phyloP scores from a whole-genome alignment of 2,329 filamentous ascomycete genomes.

The Alternaria longipes region DNA sequence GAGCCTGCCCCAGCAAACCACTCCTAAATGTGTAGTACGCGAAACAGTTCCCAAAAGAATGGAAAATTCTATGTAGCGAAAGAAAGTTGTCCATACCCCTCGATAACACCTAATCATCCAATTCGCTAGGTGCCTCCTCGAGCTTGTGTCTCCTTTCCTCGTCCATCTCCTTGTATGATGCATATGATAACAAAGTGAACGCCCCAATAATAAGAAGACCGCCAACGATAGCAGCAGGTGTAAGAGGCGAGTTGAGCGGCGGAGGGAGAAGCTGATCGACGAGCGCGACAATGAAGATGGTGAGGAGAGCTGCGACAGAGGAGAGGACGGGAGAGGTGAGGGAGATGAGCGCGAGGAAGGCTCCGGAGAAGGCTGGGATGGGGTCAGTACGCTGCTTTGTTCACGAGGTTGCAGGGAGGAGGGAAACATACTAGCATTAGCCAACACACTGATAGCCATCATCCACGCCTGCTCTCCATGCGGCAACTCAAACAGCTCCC shows the following conservation, averaged over 20 bases:
- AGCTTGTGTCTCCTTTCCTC: conserved; percentile 75
- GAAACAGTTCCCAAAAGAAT: background rate
- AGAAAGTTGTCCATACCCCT: background rate
- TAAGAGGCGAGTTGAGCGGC: conserved; percentile 74
- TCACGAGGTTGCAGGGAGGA: conserved; percentile 1
- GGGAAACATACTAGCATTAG: conserved; percentile 75
- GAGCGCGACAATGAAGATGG: conserved; percentile 94
- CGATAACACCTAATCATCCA: conserved; percentile 48
- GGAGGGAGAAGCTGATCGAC: conserved; percentile 85
- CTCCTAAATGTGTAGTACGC: background rate
- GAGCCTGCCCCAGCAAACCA: background rate
- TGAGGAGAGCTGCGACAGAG: conserved; percentile 90
- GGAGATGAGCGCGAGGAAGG: conserved; percentile 90
- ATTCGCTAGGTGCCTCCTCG: conserved; percentile 55
- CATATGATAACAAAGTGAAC: conserved; percentile 87
- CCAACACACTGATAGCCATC: conserved; percentile 79
- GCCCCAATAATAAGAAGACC: conserved; percentile 87
- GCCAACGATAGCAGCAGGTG: conserved; percentile 78
- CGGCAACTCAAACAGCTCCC: conserved; percentile 86
- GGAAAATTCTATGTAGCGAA: background rate
- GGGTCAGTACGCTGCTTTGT: conserved; percentile 16
- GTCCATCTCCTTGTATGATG: conserved; percentile 91
- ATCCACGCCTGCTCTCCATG: conserved; percentile 80
- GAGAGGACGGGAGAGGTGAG: conserved; percentile 92
- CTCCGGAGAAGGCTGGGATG: conserved; percentile 77